phyloP scores from a whole-genome alignment of 805 yeast genomes.

The Yarrowia hollandica region DNA sequence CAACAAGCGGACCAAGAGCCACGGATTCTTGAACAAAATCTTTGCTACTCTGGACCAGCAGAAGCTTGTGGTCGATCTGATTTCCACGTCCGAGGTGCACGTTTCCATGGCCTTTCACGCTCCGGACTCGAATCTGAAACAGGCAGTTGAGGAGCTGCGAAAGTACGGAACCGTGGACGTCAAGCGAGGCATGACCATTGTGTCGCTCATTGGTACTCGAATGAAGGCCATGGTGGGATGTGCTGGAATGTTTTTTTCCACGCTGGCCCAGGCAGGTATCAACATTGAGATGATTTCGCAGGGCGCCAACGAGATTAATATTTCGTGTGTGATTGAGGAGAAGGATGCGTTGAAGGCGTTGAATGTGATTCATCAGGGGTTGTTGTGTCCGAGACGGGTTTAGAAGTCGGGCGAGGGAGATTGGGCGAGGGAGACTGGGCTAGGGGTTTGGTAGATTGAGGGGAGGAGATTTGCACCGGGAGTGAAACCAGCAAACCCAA shows the following conservation, averaged over 20 bases:
- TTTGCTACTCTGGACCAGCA: conserved; percentile 82
- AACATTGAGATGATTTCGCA: conserved; percentile 98
- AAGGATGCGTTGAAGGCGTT: conserved; percentile 81
- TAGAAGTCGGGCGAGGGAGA: too few relatives aligned
- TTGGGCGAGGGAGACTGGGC: too few relatives aligned
- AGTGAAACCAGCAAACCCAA: too few relatives aligned
- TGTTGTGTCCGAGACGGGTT: conserved; percentile 46
- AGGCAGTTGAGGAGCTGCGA: conserved; percentile 75
- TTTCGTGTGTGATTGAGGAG: conserved; percentile 89
- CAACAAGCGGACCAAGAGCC: conserved; percentile 86
- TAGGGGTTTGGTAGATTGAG: too few relatives aligned
- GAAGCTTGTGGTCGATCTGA: conserved; percentile 87
- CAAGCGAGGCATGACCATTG: conserved; percentile 82
- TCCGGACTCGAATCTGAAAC: conserved; percentile 64
- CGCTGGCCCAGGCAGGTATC: conserved; percentile 85
- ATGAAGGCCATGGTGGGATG: conserved; percentile 96
- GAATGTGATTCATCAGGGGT: conserved; percentile 75
- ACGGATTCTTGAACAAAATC: conserved; percentile 90
- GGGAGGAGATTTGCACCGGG: too few relatives aligned
- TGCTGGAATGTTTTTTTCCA: conserved; percentile 95
- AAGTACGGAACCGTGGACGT: conserved; percentile 87
- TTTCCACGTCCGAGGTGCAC: conserved; percentile 96
- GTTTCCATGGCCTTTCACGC: conserved; percentile 93
- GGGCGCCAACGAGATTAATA: conserved; percentile 97
- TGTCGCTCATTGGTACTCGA: conserved; percentile 92